A percentile compares a stretch with the other conserved stretches of the same genome.
phyloP scores from a whole-genome alignment of 345 rosid genomes.

The Sapria himalayana region DNA sequence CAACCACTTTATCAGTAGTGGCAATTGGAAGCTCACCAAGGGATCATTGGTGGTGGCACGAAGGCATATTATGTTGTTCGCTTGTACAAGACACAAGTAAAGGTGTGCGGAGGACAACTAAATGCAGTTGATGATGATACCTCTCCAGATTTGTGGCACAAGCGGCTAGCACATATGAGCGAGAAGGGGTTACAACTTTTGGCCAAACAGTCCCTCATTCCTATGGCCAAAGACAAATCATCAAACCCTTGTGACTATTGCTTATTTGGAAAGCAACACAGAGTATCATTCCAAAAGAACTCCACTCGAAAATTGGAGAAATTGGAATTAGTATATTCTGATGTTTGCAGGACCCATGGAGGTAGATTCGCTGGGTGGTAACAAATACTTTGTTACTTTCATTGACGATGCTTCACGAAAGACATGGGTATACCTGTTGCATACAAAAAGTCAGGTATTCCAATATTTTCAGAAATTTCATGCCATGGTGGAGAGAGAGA shows the following conservation, averaged over 20 bases:
- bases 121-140: conserved; percentile 1
- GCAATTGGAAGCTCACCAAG: conserved; percentile 5
- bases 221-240: neutral
- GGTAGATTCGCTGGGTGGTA: conserved; percentile 5
- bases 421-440: too few relatives aligned
- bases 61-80: neutral
- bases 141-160: conserved; percentile 3
- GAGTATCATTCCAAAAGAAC: neutral
- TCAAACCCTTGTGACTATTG: conserved; percentile 3
- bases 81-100: neutral
- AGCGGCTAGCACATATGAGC: too few relatives aligned
- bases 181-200: neutral
- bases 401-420: too few relatives aligned
- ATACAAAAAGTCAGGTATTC: too few relatives aligned
- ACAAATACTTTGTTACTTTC: too few relatives aligned
- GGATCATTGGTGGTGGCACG: neutral
- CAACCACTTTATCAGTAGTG: neutral
- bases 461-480: too few relatives aligned
- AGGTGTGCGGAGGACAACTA: neutral
- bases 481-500: too few relatives aligned
- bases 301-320: neutral
- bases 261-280: conserved; percentile 5
- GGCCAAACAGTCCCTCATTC: conserved; percentile 1
- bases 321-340: neutral
- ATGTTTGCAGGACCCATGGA: conserved; percentile 2